These are phyloP conservation scores for Gamsiella multidivaricata DNA, from an alignment of 192 early-diverging fungal species.

Conservation along the genomic window DNA sequence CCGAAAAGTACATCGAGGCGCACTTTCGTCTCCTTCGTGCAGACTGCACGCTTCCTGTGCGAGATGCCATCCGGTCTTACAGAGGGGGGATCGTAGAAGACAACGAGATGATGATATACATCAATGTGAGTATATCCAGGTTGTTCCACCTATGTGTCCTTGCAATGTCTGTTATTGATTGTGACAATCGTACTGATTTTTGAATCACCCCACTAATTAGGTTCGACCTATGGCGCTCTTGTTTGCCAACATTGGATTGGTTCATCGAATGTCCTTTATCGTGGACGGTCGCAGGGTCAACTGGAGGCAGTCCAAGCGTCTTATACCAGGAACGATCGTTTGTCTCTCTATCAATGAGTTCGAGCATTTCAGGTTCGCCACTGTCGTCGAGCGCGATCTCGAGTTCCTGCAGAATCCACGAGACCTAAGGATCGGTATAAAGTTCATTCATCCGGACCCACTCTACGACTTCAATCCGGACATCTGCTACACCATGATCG, in stretches of 20 bases:
- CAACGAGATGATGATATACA: constrained; percentile 38
- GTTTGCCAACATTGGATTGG: constrained; percentile 50
- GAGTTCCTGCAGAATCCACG: constrained; percentile 29
- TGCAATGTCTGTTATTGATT: background rate
- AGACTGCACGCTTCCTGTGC: constrained; percentile 63
- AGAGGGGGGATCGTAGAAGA: constrained; percentile 25
- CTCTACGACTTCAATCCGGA: constrained; percentile 38
- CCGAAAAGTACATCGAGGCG: constrained; percentile 62
- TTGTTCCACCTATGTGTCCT: background rate
- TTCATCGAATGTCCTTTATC: constrained; percentile 62
- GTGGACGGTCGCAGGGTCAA: constrained; percentile 56
- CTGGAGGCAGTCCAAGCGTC: constrained; percentile 63
- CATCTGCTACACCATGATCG: constrained; percentile 49
- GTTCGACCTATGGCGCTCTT: constrained; percentile 58
- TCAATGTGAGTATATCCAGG: constrained; percentile 14
- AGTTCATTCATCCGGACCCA: constrained; percentile 25
- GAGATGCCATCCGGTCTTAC: constrained; percentile 55
- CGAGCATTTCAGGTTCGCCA: constrained; percentile 58
- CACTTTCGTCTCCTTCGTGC: constrained; percentile 64
- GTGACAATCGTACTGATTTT: background rate
- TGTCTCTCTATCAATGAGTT: constrained; percentile 63
- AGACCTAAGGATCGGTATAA: constrained; percentile 54
- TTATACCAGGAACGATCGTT: constrained; percentile 67
- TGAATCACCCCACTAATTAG: constrained; percentile 15
- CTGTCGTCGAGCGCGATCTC: constrained; percentile 55